These are phyloP conservation scores for Stagonosporopsis rhizophila DNA, from an alignment of 2,329 filamentous ascomycete species.

Conservation along the genomic window DNA sequence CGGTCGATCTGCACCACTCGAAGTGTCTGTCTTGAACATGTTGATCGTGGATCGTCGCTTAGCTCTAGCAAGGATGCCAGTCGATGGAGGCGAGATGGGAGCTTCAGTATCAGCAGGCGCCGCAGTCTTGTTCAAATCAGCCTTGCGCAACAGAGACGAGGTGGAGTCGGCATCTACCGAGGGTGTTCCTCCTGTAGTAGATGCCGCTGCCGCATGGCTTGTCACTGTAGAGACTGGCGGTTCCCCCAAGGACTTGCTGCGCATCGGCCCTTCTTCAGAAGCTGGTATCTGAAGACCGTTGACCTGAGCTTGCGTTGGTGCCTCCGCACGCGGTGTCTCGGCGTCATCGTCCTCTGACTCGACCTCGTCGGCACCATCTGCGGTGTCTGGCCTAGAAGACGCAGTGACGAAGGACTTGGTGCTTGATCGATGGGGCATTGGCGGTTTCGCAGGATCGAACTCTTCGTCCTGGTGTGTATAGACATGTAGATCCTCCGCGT, in stretches of 20 bases:
- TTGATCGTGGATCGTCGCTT: constrained; percentile 37
- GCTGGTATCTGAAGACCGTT: constrained; percentile 42
- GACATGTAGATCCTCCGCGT: constrained; percentile 27
- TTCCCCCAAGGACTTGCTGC: constrained; percentile 34
- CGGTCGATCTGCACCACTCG: constrained; percentile 9
- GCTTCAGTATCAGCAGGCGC: constrained; percentile 27
- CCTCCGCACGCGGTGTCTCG: constrained; percentile 13
- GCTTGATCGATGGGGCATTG: constrained; percentile 34
- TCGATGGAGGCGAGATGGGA: constrained; percentile 28
- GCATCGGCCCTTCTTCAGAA: constrained; percentile 21
- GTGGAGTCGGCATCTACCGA: constrained; percentile 48
- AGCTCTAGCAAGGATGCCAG: constrained; percentile 39
- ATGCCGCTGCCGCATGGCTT: constrained; percentile 35
- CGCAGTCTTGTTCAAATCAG: constrained; percentile 45
- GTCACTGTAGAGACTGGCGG: constrained; percentile 39
- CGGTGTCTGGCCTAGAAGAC: constrained; percentile 27
- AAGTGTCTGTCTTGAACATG: constrained; percentile 22
- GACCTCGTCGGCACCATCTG: constrained; percentile 15
- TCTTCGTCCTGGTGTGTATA: constrained; percentile 28
- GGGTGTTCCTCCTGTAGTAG: constrained; percentile 35
- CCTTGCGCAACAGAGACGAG: constrained; percentile 45
- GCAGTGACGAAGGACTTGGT: constrained; percentile 44
- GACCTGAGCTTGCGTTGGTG: constrained; percentile 34
- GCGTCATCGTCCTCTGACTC: constrained; percentile 9
- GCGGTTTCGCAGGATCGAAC: constrained; percentile 16